A percentile compares a stretch with the other conserved stretches of the same genome.
Conservation (phyloP, 768 basidiomycete genomes). For the Trametes elegans region DNA sequence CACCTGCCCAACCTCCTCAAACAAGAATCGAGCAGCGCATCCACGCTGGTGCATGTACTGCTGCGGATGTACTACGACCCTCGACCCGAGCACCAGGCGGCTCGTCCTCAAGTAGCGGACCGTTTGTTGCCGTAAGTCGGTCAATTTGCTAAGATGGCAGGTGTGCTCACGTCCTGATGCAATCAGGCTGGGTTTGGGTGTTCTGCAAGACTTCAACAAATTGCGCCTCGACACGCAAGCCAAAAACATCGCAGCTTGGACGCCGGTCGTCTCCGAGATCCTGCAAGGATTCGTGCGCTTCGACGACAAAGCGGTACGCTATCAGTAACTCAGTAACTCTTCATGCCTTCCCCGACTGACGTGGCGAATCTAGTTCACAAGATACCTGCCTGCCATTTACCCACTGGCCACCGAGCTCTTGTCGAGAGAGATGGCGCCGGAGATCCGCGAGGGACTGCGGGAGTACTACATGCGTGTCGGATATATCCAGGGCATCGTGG, state of each 20-base stretch:
- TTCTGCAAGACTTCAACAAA: conserved; percentile 88
- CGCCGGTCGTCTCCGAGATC: conserved; percentile 96
- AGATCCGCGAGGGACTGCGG: conserved; percentile 77
- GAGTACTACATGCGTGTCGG: conserved; percentile 82
- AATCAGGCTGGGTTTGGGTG: conserved; percentile 77
- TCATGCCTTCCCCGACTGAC: conserved; percentile 4
- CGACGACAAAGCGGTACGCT: conserved; percentile 85
- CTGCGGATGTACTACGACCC: conserved; percentile 93
- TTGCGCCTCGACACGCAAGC: conserved; percentile 87
- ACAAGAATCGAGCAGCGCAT: conserved; percentile 96
- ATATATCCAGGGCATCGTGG: conserved; percentile 30
- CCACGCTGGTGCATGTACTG: conserved; percentile 89
- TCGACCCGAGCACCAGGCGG: conserved; percentile 82
- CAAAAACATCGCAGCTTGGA: conserved; percentile 97
- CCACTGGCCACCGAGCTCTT: conserved; percentile 86
- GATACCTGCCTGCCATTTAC: conserved; percentile 88
- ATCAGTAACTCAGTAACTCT: not conserved
- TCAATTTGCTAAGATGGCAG: not conserved
- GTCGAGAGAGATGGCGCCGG: conserved; percentile 75
- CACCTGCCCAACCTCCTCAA: conserved; percentile 96
- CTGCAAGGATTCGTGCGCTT: conserved; percentile 86
- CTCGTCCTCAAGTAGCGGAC: conserved; percentile 76
- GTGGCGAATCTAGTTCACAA: conserved; percentile 61
- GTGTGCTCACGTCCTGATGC: conserved; percentile 5
- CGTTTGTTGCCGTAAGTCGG: conserved; percentile 63